A percentile compares a stretch with the other conserved stretches of the same genome.
Conservation (phyloP, 2,329 filamentous ascomycete genomes). For the Ophiocordyceps camponoti-saundersi region DNA sequence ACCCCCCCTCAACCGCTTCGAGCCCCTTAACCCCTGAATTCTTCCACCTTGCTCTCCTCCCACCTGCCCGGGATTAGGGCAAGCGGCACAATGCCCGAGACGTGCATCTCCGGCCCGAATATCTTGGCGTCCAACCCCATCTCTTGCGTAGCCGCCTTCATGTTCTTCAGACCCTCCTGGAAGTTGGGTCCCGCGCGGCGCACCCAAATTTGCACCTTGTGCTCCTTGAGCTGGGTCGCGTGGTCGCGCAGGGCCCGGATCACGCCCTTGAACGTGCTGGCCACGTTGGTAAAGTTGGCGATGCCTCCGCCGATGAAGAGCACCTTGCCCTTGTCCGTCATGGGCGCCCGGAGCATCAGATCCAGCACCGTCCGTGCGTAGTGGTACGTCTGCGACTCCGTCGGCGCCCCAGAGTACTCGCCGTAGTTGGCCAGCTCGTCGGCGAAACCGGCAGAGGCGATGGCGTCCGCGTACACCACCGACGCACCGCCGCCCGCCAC, state of each 20-base stretch:
- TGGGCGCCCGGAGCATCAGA: conserved; percentile 85
- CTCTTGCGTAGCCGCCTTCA: conserved; percentile 91
- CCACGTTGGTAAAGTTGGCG: conserved; percentile 99
- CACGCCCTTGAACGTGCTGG: conserved; percentile 98
- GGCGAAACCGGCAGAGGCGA: conserved; percentile 88
- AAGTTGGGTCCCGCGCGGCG: conserved; percentile 81
- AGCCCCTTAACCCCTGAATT: conserved; percentile 47
- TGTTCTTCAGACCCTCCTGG: conserved; percentile 99
- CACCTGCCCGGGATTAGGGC: conserved; percentile 55
- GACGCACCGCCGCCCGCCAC: conserved; percentile 99
- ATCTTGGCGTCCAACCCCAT: conserved; percentile 58
- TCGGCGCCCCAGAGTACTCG: conserved; percentile 97
- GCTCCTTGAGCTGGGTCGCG: conserved; percentile 69
- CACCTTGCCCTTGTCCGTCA: conserved; percentile 82
- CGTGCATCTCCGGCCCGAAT: conserved; percentile 74
- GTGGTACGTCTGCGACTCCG: conserved; percentile 98
- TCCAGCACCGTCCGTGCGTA: conserved; percentile 95
- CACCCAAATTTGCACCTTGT: conserved; percentile 98
- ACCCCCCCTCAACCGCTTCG: no score
- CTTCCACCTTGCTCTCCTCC: conserved; percentile 42
- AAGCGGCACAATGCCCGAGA: conserved; percentile 89
- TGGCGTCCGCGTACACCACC: conserved; percentile 96
- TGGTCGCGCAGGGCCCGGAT: conserved; percentile 91
- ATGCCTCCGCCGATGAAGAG: conserved; percentile 99
- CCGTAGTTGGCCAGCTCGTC: conserved; percentile 98